Evolutionary conservation across 345 rosid species (phyloP).

Genomic region (Arabidopsis suecica): DNA sequence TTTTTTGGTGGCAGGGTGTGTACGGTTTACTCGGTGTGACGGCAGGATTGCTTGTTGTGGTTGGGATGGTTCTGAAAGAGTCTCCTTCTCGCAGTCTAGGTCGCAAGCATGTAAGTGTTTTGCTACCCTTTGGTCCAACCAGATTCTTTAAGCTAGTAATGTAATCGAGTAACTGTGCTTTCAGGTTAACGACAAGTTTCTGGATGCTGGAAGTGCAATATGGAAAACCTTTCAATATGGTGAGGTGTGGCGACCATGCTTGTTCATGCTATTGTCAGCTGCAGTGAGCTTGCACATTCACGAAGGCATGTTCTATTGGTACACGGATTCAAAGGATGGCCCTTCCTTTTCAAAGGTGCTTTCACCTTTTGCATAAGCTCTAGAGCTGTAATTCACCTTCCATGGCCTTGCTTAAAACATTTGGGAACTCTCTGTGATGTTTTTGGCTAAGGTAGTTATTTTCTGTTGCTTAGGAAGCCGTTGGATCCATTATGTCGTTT

Average conservation of each 20-base stretch:
- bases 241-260: conserved; percentile 77
- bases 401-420: not conserved
- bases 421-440: not conserved
- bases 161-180: conserved; percentile 30
- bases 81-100: conserved; percentile 47
- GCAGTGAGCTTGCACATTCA: conserved; percentile 69
- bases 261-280: conserved; percentile 68
- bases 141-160: not conserved
- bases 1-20: conserved; percentile 58
- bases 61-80: conserved; percentile 61
- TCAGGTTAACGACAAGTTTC: conserved; percentile 65
- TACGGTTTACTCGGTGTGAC: conserved; percentile 66
- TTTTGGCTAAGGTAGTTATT: not conserved
- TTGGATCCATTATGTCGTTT: conserved; percentile 67
- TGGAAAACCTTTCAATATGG: conserved; percentile 63
- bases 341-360: conserved; percentile 67
- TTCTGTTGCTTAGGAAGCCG: conserved; percentile 57
- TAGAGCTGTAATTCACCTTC: not conserved
- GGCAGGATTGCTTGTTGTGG: conserved; percentile 55
- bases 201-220: conserved; percentile 65
- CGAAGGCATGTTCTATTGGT: conserved; percentile 90
- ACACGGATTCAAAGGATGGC: conserved; percentile 79
- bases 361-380: not conserved
- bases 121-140: conserved; percentile 8
- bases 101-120: conserved; percentile 50